Base-by-base conservation (phyloP, 441 rosid genomes). In the Lepidium campestre region DNA sequence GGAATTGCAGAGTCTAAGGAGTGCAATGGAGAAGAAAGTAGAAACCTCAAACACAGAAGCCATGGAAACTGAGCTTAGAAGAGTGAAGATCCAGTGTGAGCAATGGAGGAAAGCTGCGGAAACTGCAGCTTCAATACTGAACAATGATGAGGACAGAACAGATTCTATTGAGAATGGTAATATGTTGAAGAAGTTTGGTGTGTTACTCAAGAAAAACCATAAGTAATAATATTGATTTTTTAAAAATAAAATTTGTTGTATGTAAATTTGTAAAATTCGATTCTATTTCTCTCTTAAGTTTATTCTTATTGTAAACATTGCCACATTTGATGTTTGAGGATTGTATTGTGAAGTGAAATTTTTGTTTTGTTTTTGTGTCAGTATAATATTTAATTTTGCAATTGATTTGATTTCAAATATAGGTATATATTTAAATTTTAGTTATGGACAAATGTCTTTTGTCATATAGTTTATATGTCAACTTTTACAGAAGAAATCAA, bases 71-170 rank as follows among this genome's bases (percentile, higher is more conserved):
- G 97, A 94, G 77, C 64, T 91, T 42, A 86, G 86, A 78, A 88
- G 79, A 83, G 67, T 91, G 57, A 91, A 86, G 72, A 86, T 91
- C 68, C 99, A 94, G 66, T 78, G 97, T 35, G 91, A 91, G 67
- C 99, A 89, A 64, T 89, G 99, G 99, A 82, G 99, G 72, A 94
- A 94, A 76, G 98, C 99, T 2, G 99, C 97, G 0, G 98, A 91
- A 80, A 94, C 96, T n/a, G 98, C 99, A 0, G 88, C 97, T 6
- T 77, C 97, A 18, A 91, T 94, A 75, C 83, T 94, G 50, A 79
- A 87, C 10, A 68, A 71, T 25, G 66, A 80, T 12, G 80, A 61
- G 6, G 91, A 83, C 48, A 80, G 84, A 71, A 62, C 80, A 1
- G 80, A 82, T 44, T 79, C 91, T 18, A 71, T 84, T 10, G 76